phyloP scores from a whole-genome alignment of 2,329 filamentous ascomycete species.

The Amylocarpus encephaloides region DNA sequence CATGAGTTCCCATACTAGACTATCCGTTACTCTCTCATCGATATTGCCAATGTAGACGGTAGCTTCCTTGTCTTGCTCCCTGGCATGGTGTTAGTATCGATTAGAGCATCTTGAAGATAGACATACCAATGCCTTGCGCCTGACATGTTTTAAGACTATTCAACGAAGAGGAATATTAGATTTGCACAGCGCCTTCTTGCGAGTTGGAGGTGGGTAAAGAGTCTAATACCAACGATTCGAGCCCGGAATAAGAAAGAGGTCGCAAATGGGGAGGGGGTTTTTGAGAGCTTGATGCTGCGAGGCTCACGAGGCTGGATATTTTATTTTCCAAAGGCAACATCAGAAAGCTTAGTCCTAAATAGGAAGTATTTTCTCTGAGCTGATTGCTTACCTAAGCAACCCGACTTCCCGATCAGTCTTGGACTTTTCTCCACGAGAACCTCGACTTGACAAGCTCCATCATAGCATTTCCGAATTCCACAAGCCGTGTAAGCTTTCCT shows the following conservation, averaged over 20 bases:
- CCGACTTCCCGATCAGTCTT: not conserved
- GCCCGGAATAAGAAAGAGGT: not conserved
- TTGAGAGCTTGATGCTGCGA: conserved; percentile 1
- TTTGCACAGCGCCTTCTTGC: not conserved
- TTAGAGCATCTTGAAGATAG: not conserved
- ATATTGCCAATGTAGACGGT: conserved; percentile 98
- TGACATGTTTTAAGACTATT: conserved; percentile 34
- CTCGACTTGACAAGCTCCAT: not conserved
- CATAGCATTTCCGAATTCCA: not conserved
- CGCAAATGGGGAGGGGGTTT: not conserved
- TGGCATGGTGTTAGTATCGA: conserved; percentile 34
- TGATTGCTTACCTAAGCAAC: not conserved
- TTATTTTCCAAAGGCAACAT: not conserved
- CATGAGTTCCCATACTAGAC: conserved; percentile 95
- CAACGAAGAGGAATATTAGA: not conserved
- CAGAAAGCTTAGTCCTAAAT: not conserved
- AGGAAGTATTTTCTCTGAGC: not conserved
- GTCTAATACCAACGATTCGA: not conserved
- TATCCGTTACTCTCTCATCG: conserved; percentile 88
- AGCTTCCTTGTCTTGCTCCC: conserved; percentile 97
- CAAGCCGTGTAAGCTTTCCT: conserved; percentile 10
- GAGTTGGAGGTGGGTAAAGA: not conserved
- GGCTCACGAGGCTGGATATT: conserved; percentile 10
- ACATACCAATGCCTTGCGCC: conserved; percentile 63
- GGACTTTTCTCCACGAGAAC: conserved; percentile 2